Conservation (phyloP, 306 rosid genomes). For the Castanospermum australe region DNA sequence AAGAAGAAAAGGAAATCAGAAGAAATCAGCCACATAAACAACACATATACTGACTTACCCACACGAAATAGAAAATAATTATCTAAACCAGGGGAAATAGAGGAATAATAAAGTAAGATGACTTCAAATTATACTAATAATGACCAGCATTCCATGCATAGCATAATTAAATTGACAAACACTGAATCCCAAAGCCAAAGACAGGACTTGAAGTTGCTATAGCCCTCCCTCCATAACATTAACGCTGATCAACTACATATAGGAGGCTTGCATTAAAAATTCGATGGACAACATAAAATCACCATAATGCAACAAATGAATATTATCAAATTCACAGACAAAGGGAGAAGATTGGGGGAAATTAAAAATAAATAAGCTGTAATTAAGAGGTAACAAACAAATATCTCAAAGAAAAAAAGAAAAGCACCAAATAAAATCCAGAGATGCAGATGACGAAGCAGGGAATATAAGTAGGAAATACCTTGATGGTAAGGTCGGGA, state of each 20-base stretch:
- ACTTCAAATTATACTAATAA: neutral
- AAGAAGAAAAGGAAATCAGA: neutral
- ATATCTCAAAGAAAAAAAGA: neutral
- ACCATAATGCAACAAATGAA: neutral
- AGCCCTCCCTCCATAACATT: neutral
- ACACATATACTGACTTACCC: neutral
- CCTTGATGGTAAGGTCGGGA: slow-evolving; percentile 93
- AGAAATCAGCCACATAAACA: neutral
- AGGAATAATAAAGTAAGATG: neutral
- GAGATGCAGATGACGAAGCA: neutral
- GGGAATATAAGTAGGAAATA: neutral
- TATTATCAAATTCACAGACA: neutral
- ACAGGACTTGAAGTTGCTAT: neutral
- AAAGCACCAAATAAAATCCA: neutral
- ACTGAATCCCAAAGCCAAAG: neutral
- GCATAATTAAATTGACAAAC: neutral
- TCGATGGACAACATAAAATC: neutral
- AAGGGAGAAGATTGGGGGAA: neutral
- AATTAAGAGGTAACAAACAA: neutral
- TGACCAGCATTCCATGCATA: neutral
- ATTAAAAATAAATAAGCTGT: neutral
- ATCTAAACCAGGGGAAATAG: neutral
- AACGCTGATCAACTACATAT: neutral
- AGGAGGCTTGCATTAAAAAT: neutral
- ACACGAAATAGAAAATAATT: neutral